A percentile compares a stretch with the other conserved stretches of the same genome.
These are phyloP conservation scores for Monosporascus sp. DNA, from an alignment of 2,329 filamentous ascomycete genomes.

Conservation along the genomic window DNA sequence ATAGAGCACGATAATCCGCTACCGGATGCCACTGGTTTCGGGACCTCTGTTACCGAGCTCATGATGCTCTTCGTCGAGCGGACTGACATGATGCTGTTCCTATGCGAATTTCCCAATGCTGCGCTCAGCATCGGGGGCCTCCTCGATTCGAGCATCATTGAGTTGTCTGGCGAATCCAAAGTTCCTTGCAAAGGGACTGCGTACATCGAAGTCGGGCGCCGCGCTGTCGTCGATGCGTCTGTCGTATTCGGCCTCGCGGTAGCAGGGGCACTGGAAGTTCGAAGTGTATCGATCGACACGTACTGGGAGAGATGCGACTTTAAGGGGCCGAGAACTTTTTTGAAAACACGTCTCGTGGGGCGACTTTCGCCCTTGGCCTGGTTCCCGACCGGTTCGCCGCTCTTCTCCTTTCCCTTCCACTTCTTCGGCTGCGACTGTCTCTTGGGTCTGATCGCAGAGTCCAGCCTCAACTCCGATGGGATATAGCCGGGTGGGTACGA, in stretches of 20 bases:
- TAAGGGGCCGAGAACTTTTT: slow-evolving; percentile 27
- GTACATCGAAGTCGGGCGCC: slow-evolving; percentile 19
- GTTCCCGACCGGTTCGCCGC: slow-evolving; percentile 12
- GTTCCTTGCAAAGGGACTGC: slow-evolving; percentile 16
- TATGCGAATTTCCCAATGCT: slow-evolving; percentile 28
- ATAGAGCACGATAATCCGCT: slow-evolving; percentile 73
- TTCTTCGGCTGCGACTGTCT: slow-evolving; percentile 27
- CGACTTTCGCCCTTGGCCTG: slow-evolving; percentile 21
- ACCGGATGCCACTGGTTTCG: slow-evolving; percentile 74
- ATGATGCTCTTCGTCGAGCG: slow-evolving; percentile 47
- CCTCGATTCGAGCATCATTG: slow-evolving; percentile 26
- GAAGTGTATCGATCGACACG: slow-evolving; percentile 11
- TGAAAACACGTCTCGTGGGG: slow-evolving; percentile 27
- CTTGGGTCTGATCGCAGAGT: slow-evolving; percentile 42
- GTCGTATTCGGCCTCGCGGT: slow-evolving; percentile 10
- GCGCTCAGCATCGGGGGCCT: slow-evolving; percentile 19
- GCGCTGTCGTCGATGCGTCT: slow-evolving; percentile 7
- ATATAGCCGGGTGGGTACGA: slow-evolving; percentile 39
- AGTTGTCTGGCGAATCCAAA: slow-evolving; percentile 11
- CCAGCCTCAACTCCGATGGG: slow-evolving; percentile 39
- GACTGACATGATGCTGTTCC: slow-evolving; percentile 47
- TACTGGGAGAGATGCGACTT: slow-evolving; percentile 21
- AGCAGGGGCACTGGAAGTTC: slow-evolving; percentile 6
- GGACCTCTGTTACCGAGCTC: slow-evolving; percentile 49
- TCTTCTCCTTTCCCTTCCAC: slow-evolving; percentile 19